phyloP scores from a whole-genome alignment of 306 rosid genomes.

The Betula pendula region DNA sequence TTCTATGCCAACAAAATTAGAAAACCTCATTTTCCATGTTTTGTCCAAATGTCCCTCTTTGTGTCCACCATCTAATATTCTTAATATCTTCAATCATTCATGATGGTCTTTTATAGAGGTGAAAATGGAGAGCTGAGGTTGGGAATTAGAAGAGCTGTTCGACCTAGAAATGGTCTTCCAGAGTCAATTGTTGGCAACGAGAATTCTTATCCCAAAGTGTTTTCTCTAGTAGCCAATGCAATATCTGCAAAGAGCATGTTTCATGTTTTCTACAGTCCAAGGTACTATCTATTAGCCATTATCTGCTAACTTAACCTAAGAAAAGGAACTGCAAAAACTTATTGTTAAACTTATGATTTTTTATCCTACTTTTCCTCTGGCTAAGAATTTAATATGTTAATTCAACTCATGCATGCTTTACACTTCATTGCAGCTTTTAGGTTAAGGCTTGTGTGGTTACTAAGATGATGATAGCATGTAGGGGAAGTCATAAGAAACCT shows the following conservation, averaged over 20 bases:
- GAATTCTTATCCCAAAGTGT: constrained; percentile 61
- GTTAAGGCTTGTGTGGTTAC: not conserved
- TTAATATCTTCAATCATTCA: constrained; percentile 21
- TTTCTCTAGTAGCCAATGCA: constrained; percentile 79
- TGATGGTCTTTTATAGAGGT: constrained; percentile 62
- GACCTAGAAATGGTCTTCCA: constrained; percentile 90
- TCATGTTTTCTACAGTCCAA: constrained; percentile 94
- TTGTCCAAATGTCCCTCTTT: not conserved
- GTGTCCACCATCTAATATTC: not conserved
- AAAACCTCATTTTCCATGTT: not conserved
- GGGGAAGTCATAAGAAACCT: not conserved
- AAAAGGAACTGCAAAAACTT: not conserved
- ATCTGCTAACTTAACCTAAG: constrained; percentile 13
- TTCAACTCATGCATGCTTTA: not conserved
- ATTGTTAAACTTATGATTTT: not conserved
- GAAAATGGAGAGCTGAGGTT: constrained; percentile 88
- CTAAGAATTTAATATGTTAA: not conserved
- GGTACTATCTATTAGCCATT: constrained; percentile 45
- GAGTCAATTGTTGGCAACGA: constrained; percentile 70
- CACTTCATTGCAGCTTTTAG: not conserved
- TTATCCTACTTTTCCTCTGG: not conserved
- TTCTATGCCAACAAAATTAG: not conserved
- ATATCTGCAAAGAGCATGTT: constrained; percentile 76
- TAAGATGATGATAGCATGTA: not conserved
- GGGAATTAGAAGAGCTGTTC: constrained; percentile 89